Conservation (phyloP, 177 flowering plant genomes). For the Telopea speciosissima region DNA sequence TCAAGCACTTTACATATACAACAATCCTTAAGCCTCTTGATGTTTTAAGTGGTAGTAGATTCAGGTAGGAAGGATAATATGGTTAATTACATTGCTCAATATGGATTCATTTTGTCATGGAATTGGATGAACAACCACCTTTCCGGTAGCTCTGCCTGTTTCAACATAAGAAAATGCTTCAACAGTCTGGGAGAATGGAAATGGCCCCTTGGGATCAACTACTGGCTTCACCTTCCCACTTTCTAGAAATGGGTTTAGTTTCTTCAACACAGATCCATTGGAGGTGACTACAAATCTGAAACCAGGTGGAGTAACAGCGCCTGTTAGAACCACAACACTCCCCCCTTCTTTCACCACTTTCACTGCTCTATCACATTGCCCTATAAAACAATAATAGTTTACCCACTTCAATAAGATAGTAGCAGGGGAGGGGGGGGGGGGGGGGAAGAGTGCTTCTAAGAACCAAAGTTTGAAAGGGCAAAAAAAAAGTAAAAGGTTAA, state of each 20-base stretch:
- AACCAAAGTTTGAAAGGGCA: too few species aligned
- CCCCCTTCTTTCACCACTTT: slow-evolving; percentile 94
- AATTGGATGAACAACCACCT: slow-evolving; percentile 79
- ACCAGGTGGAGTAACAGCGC: slow-evolving; percentile 84
- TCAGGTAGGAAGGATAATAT: not conserved
- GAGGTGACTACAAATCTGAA: slow-evolving; percentile 94
- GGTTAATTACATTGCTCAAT: not conserved
- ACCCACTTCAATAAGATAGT: not conserved
- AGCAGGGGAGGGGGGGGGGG: too few species aligned
- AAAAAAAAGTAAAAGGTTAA: too few species aligned
- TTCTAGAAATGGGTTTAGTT: slow-evolving; percentile 80
- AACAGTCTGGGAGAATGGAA: slow-evolving; percentile 54
- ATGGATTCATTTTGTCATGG: slow-evolving; percentile 28
- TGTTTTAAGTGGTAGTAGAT: not conserved
- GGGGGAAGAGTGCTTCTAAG: too few species aligned
- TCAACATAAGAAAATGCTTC: slow-evolving; percentile 87
- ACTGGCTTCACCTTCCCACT: slow-evolving; percentile 82
- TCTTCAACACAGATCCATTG: slow-evolving; percentile 57
- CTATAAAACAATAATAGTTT: slow-evolving; percentile 31
- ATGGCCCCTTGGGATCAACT: slow-evolving; percentile 77
- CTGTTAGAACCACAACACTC: slow-evolving; percentile 73
- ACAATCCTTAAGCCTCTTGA: not conserved
- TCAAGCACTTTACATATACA: not conserved
- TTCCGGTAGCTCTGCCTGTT: slow-evolving; percentile 68
- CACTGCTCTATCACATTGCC: slow-evolving; percentile 77